Base-by-base conservation (phyloP, 2,329 filamentous ascomycete genomes). In the Fusarium sp. region DNA sequence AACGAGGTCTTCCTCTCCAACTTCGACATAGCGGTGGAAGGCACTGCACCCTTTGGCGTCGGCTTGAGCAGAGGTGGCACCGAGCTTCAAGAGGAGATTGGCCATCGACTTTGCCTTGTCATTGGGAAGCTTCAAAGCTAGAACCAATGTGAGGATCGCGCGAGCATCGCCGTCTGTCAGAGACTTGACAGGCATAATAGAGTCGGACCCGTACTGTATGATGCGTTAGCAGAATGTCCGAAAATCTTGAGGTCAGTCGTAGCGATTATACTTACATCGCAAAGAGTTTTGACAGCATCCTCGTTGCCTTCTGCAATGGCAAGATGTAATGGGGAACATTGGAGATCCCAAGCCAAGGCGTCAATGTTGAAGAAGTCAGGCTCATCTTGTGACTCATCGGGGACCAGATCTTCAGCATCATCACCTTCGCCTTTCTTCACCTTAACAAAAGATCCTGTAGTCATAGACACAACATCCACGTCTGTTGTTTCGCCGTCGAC, bases 361-460 rank as follows among this genome's bases (percentile, higher is more conserved):
- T 97, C 90, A 62, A 94, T 85, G 69, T 96, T 89, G 76, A 92
- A 95, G 53, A 94, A 86, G 77, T 97, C 92, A 1, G 92, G 92
- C 20, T 92, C 91, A 11, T 90, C 84, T 2, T 88, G 84, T 9
- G 74, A 73, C 8, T 88, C 86, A 8, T 89, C 86, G 1, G 83
- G 81, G 2, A 84, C 79, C 2, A 85, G 81, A 31, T 84, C 60
- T 41, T 63, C 60, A 30, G 38, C 42, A 20, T 49, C 80, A 2
- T 77, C 74, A 0, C 73, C 70, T n/a, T 81, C 77, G 20, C 79
- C 79, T 20, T 81, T 80, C 46, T 84, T 83, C 62, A 94, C 80
- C 53, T 93, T 91, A 69, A 95, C 86, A 70, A 92, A 93, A 0
- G 92, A 94, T 1, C 88, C 90, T n/a, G 91, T 92, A 1, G 84